These are phyloP conservation scores for Nemania sp. DNA, from an alignment of 2,329 filamentous ascomycete genomes.

Conservation along the genomic window DNA sequence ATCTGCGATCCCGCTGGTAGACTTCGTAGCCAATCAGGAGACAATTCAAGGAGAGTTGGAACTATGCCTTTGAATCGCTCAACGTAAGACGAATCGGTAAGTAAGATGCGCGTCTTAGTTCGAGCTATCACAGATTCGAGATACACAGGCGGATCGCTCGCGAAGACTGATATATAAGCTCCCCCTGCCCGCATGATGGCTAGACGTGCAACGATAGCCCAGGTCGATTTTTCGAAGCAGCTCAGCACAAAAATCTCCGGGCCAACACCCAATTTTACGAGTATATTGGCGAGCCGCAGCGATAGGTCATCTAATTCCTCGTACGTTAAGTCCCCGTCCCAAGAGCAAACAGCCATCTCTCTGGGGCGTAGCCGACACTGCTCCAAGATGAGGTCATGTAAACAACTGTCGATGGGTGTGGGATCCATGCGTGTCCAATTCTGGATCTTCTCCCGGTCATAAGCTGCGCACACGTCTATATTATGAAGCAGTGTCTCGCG, in stretches of 20 bases:
- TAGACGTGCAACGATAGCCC: slow-evolving; percentile 43
- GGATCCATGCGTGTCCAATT: slow-evolving; percentile 21
- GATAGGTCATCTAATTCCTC: slow-evolving; percentile 25
- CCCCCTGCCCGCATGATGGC: slow-evolving; percentile 41
- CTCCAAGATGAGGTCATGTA: slow-evolving; percentile 23
- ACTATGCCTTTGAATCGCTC: slow-evolving; percentile 21
- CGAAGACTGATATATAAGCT: slow-evolving; percentile 45
- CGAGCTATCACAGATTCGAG: slow-evolving; percentile 26
- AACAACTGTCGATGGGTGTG: slow-evolving; percentile 15
- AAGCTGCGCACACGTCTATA: slow-evolving; percentile 17
- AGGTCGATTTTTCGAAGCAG: slow-evolving; percentile 42
- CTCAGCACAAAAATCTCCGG: slow-evolving; percentile 40
- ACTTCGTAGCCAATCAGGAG: slow-evolving; percentile 10
- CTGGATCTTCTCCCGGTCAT: slow-evolving; percentile 17
- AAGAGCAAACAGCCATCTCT: slow-evolving; percentile 20
- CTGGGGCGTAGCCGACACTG: slow-evolving; percentile 15
- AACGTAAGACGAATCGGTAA: slow-evolving; percentile 17
- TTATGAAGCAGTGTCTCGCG: slow-evolving; percentile 15
- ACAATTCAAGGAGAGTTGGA: slow-evolving; percentile 15
- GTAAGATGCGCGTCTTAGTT: slow-evolving; percentile 21
- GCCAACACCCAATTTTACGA: slow-evolving; percentile 38
- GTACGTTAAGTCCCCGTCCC: slow-evolving; percentile 23
- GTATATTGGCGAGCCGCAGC: slow-evolving; percentile 34
- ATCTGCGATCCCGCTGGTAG: neutral
- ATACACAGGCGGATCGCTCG: slow-evolving; percentile 39